These are phyloP conservation scores for Ophiosphaerella herpotricha DNA, from an alignment of 2,329 filamentous ascomycete species.

Conservation along the genomic window DNA sequence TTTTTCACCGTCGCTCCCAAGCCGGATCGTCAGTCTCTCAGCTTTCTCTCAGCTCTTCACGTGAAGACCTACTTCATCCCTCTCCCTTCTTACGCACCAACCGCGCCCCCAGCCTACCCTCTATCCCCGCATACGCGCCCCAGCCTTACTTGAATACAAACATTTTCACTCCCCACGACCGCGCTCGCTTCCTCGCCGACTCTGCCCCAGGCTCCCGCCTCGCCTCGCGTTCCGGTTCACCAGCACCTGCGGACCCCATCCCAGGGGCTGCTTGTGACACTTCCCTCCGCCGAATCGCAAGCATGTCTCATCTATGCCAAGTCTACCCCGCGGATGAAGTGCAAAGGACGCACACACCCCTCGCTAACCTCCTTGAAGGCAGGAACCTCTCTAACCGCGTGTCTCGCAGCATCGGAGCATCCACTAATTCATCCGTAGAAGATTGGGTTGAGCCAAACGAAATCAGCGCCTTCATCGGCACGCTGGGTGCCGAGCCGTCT, in stretches of 20 bases:
- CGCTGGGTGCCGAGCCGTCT: not conserved
- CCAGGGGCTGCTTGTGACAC: not conserved
- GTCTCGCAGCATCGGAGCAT: too few relatives aligned
- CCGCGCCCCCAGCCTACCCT: not conserved
- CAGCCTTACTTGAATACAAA: not conserved
- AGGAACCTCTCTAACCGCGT: not conserved
- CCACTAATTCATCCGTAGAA: not conserved
- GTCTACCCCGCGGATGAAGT: not conserved
- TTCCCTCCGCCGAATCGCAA: slow-evolving; percentile 12
- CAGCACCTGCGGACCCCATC: not conserved
- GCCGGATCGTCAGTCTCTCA: not conserved
- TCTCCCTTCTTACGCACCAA: not conserved
- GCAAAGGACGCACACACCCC: not conserved
- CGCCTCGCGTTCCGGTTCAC: slow-evolving; percentile 6
- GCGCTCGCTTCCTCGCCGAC: slow-evolving; percentile 24
- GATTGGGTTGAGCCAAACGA: not conserved
- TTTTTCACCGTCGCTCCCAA: not conserved
- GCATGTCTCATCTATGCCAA: slow-evolving; percentile 7
- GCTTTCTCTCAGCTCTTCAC: not conserved
- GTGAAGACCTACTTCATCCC: not conserved
- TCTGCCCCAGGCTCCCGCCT: slow-evolving; percentile 31
- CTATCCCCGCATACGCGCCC: not conserved
- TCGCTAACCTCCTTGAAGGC: slow-evolving; percentile 1
- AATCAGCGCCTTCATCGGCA: not conserved
- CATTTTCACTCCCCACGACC: slow-evolving; percentile 25